phyloP scores from a whole-genome alignment of 2,329 filamentous ascomycete species.

The Curvularia hawaiiensis region DNA sequence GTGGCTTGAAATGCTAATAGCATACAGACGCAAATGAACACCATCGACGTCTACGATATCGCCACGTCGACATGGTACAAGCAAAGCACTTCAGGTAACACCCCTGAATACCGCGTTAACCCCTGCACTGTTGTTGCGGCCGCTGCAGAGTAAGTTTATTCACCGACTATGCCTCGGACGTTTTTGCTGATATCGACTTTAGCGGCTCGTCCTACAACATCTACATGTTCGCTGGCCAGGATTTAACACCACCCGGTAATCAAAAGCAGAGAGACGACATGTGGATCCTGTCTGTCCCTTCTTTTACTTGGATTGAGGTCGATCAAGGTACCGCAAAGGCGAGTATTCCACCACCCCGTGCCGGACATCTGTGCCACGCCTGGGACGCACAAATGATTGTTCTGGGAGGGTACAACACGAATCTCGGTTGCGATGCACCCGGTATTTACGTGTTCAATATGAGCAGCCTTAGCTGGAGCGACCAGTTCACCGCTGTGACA shows the following conservation, averaged over 20 bases:
- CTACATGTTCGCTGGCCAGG: constrained; percentile 79
- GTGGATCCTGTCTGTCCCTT: constrained; percentile 80
- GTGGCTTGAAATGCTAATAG: constrained; percentile 11
- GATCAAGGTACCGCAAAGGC: constrained; percentile 47
- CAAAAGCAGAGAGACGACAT: constrained; percentile 71
- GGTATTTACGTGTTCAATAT: constrained; percentile 80
- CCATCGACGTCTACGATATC: constrained; percentile 82
- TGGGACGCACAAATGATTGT: constrained; percentile 83
- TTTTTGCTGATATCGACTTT: constrained; percentile 16
- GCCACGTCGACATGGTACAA: constrained; percentile 73
- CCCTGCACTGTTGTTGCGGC: constrained; percentile 76
- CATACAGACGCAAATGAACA: constrained; percentile 67
- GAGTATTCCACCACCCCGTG: constrained; percentile 62
- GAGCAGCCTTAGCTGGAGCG: constrained; percentile 70
- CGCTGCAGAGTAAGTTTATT: constrained; percentile 61
- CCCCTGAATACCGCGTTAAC: constrained; percentile 65
- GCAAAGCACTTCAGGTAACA: constrained; percentile 67
- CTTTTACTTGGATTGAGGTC: constrained; percentile 79
- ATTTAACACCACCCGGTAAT: constrained; percentile 64
- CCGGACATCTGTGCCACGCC: constrained; percentile 76
- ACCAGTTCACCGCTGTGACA: constrained; percentile 68
- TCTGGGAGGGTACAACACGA: constrained; percentile 70
- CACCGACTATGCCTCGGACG: not conserved
- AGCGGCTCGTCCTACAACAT: constrained; percentile 75
- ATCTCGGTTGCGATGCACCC: constrained; percentile 68